These are phyloP conservation scores for Tylopilus vinaceipallidus DNA, from an alignment of 768 basidiomycete species.

Conservation along the genomic window DNA sequence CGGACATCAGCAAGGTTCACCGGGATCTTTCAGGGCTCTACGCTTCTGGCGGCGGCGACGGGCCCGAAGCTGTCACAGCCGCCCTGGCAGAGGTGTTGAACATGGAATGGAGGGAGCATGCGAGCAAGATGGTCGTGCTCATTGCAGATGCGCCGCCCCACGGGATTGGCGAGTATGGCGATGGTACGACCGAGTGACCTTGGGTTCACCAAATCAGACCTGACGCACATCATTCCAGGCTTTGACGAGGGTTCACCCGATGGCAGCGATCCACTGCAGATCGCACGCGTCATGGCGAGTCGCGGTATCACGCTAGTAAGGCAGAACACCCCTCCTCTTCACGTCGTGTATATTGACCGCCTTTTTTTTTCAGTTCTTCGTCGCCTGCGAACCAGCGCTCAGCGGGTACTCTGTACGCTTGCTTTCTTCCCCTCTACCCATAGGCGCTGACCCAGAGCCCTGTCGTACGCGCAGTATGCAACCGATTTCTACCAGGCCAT, in stretches of 20 bases:
- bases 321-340: conserved; percentile 10
- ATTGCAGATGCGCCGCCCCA: conserved; percentile 98
- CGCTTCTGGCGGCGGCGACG: conserved; percentile 91
- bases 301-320: conserved; percentile 87
- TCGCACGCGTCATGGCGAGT: conserved; percentile 87
- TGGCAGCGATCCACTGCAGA: conserved; percentile 83
- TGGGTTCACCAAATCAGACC: conserved; percentile 8
- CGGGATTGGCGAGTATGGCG: conserved; percentile 95
- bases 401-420: conserved; percentile 81
- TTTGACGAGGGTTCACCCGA: conserved; percentile 95
- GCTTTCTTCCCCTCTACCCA: conserved; percentile 16
- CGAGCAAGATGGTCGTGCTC: conserved; percentile 94
- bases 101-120: conserved; percentile 86
- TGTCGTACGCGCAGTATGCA: conserved; percentile 60
- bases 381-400: conserved; percentile 97
- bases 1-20: conserved; percentile 85
- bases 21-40: conserved; percentile 79
- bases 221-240: conserved; percentile 45
- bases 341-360: background rate
- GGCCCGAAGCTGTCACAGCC: conserved; percentile 95
- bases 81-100: conserved; percentile 82
- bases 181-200: conserved; percentile 53
- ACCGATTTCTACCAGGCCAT: conserved; percentile 95
- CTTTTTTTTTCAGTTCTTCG: conserved; percentile 72
- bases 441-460: conserved; percentile 13